These are phyloP conservation scores for Curvularia verruculosa DNA, from an alignment of 2,329 filamentous ascomycete genomes.

Conservation along the genomic window DNA sequence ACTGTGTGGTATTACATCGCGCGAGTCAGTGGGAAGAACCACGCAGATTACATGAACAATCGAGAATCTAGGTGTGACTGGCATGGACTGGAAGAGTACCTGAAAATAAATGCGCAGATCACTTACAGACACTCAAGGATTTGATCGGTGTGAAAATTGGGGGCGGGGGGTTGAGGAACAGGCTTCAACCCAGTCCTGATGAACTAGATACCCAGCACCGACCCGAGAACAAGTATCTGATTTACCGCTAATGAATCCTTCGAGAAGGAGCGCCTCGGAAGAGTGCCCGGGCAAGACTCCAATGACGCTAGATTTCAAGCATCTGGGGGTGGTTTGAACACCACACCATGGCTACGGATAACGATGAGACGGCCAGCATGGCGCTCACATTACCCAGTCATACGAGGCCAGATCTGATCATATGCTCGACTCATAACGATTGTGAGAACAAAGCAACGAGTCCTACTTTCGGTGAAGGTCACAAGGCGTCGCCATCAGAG, in stretches of 20 bases:
- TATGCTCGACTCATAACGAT: constrained; percentile 22
- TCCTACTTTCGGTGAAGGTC: constrained; percentile 29
- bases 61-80: not conserved
- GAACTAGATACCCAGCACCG: not conserved
- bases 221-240: constrained; percentile 9
- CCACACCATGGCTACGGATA: constrained; percentile 32
- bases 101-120: not conserved
- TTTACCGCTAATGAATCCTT: constrained; percentile 28
- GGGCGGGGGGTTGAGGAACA: not conserved
- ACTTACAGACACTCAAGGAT: not conserved
- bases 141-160: not conserved
- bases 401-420: constrained; percentile 27
- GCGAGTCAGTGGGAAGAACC: not conserved
- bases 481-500: constrained; percentile 36
- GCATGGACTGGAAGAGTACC: not conserved
- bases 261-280: constrained; percentile 42
- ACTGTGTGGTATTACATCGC: not conserved
- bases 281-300: constrained; percentile 41
- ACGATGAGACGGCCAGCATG: constrained; percentile 29
- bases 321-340: constrained; percentile 21
- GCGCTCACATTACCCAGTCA: constrained; percentile 23
- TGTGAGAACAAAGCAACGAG: constrained; percentile 24
- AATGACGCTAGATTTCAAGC: not conserved
- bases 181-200: not conserved
- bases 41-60: not conserved